Evolutionary conservation across 2,329 filamentous ascomycete genomes (phyloP).

Genomic region (Elsinoe arachidis): DNA sequence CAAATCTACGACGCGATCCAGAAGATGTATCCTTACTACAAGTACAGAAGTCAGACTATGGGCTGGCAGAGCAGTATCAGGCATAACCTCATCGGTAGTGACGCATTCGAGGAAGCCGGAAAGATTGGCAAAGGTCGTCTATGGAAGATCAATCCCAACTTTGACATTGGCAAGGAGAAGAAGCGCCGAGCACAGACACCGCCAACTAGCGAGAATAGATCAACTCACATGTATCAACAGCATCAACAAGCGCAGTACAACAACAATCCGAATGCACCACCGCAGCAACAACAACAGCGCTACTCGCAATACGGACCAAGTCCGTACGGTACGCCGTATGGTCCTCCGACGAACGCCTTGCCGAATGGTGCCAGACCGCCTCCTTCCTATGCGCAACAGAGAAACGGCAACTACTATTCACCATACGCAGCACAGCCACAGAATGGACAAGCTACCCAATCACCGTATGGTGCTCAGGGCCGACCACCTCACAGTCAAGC

Average conservation of each 20-base stretch:
- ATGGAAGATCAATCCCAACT: slow-evolving; percentile 52
- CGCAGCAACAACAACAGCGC: slow-evolving; percentile 1
- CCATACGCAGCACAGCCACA: slow-evolving; percentile 18
- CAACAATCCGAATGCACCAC: neutral
- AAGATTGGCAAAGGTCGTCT: slow-evolving; percentile 54
- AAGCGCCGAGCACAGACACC: slow-evolving; percentile 44
- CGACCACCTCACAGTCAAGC: slow-evolving; percentile 15
- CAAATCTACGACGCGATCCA: slow-evolving; percentile 58
- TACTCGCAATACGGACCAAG: slow-evolving; percentile 17
- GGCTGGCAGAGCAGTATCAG: slow-evolving; percentile 61
- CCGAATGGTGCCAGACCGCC: slow-evolving; percentile 14
- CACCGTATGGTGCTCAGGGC: slow-evolving; percentile 16
- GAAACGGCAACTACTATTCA: slow-evolving; percentile 18
- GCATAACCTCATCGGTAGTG: slow-evolving; percentile 53
- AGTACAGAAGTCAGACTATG: slow-evolving; percentile 49
- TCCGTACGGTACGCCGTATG: slow-evolving; percentile 17
- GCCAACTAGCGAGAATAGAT: slow-evolving; percentile 17
- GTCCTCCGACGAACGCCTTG: slow-evolving; percentile 14
- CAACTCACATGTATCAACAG: slow-evolving; percentile 15
- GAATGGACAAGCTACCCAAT: slow-evolving; percentile 12
- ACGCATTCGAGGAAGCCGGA: slow-evolving; percentile 53
- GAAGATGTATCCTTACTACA: slow-evolving; percentile 56
- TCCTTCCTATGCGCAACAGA: slow-evolving; percentile 12
- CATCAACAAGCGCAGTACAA: slow-evolving; percentile 16
- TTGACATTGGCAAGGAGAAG: slow-evolving; percentile 49